These are phyloP conservation scores for Helichrysum umbraculigerum DNA, from an alignment of 129 eudicot genomes.

Conservation along the genomic window DNA sequence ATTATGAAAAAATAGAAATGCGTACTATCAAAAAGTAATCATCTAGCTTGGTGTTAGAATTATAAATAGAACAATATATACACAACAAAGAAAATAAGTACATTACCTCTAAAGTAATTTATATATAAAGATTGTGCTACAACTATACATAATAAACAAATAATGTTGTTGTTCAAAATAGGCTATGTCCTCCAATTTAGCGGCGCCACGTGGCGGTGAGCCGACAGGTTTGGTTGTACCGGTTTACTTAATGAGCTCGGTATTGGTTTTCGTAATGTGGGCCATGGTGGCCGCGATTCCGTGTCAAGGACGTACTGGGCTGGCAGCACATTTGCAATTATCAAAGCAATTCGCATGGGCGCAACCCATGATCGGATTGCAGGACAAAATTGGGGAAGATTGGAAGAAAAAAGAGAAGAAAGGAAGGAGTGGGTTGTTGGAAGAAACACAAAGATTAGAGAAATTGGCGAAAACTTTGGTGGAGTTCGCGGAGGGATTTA, in stretches of 20 bases:
- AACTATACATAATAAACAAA: background rate
- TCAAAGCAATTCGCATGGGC: constrained; percentile 71
- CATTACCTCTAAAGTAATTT: too few species aligned
- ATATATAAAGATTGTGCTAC: background rate
- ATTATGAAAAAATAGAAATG: too few species aligned
- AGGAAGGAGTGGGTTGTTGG: constrained; percentile 67
- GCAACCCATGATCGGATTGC: constrained; percentile 58
- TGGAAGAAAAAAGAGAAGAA: constrained; percentile 97
- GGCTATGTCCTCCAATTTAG: constrained; percentile 68
- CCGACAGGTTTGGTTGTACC: constrained; percentile 61
- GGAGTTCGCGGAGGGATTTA: constrained; percentile 58
- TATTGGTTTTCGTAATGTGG: constrained; percentile 85
- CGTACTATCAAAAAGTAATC: too few species aligned
- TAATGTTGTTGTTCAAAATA: constrained; percentile 21
- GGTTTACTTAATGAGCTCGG: constrained; percentile 60
- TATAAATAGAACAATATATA: too few species aligned
- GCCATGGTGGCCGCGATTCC: constrained; percentile 81
- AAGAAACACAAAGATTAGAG: constrained; percentile 71
- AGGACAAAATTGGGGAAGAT: constrained; percentile 81
- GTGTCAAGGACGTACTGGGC: constrained; percentile 75
- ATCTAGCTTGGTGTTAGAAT: too few species aligned
- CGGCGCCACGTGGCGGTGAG: constrained; percentile 81
- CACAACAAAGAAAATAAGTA: too few species aligned
- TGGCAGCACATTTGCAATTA: constrained; percentile 51
- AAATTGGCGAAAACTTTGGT: constrained; percentile 48